Conservation (phyloP, 139 green algal species). For the Coelastrella sp. region DNA sequence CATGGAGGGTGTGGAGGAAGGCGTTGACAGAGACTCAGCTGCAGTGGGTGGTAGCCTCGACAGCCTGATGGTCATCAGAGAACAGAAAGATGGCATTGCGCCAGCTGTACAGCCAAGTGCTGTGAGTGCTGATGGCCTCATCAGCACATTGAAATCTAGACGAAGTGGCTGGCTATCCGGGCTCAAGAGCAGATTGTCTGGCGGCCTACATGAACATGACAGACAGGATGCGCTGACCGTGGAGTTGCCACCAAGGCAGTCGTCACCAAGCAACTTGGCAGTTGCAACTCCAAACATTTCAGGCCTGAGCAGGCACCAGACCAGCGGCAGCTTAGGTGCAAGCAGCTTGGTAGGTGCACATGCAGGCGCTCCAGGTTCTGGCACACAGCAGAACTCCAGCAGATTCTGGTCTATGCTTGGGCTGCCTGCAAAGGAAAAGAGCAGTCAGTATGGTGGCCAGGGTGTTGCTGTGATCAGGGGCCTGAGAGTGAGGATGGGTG, state of each 20-base stretch:
- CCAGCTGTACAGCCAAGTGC: neutral
- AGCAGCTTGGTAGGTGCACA: neutral
- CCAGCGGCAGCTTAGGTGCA: neutral
- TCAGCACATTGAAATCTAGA: neutral
- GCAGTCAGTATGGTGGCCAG: neutral
- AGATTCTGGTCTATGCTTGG: constrained; percentile 26
- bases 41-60: neutral
- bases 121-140: neutral
- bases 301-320: neutral
- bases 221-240: neutral
- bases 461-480: neutral
- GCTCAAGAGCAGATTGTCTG: no score
- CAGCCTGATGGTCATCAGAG: neutral
- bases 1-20: neutral
- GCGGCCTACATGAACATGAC: neutral
- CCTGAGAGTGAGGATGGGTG: constrained; percentile 32
- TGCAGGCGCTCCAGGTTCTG: no score
- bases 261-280: no score
- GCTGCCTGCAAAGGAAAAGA: neutral
- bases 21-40: neutral
- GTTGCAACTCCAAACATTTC: neutral
- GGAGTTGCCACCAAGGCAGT: no score
- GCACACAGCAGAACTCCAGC: neutral
- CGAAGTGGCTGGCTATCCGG: neutral
- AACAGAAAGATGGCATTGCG: neutral